Evolutionary conservation across 202 grass and related monocot genomes (phyloP), one percentile per base, ranked within the genome.

Genomic region (Carex arenaria): DNA sequence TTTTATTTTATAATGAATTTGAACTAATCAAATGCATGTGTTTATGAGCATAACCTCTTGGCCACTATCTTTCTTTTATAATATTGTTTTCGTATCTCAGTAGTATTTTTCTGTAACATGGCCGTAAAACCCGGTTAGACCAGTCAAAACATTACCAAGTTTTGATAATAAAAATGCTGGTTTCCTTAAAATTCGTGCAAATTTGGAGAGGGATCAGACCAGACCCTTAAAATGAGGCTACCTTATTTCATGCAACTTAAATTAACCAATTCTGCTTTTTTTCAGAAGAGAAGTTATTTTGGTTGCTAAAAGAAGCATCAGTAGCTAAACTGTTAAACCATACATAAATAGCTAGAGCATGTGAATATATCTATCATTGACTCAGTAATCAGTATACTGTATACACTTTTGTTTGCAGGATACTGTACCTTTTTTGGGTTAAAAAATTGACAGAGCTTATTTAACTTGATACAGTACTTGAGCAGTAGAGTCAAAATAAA

Each of bases 211-310:
- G 7, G 72, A 76, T 7, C 72, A 76, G 23, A 76, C 13, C 49
- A 76, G 23, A 76, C 13, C 49, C 79, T 67, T 45, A 23, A 82
- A 82, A 62, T 67, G 61, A 45, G 31, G 60, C 79, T 67, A 54
- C 13, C 13, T 56, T 32, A 59, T 78, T 59, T 57, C 75, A 79
- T 61, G 75, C 79, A 67, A 81, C 7, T 82, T 66, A 42, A 67
- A 67, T 63, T 81, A 55, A 54, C 11, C 61, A 81, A 53, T 64
- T 52, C 30, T 23, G n/a, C 5, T 52, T 52, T 66, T 38, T 43
- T 74, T 23, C 4, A 17, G 11, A 54, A 74, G 70, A 76, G 2
- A 56, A 15, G 13, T 76, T 56, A 76, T 55, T 76, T 31, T 76
- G 72, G 23, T 56, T 55, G 72, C 23, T 51, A 76, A 76, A 75